Conservation (phyloP, 768 basidiomycete species). For the Baorangia bicolor region DNA sequence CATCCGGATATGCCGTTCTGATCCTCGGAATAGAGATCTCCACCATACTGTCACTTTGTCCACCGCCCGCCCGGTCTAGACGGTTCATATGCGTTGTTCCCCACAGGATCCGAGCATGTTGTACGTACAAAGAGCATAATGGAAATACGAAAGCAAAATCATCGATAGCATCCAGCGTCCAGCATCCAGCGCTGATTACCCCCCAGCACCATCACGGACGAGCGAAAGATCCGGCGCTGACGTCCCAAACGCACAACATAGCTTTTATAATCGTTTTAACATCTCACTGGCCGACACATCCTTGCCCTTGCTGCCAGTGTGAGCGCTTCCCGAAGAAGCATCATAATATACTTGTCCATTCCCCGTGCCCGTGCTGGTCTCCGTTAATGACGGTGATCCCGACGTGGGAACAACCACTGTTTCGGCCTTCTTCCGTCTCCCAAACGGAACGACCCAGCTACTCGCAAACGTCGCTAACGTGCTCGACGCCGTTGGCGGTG, state of each 20-base stretch:
- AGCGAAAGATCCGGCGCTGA: neutral
- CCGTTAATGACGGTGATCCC: conserved; percentile 2
- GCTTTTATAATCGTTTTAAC: conserved; percentile 27
- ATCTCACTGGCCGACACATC: conserved; percentile 42
- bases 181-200: neutral
- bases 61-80: too few relatives aligned
- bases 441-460: conserved; percentile 67
- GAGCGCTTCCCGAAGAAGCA: conserved; percentile 12
- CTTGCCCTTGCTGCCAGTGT: neutral
- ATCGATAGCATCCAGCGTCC: neutral
- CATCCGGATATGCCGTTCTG: too few relatives aligned
- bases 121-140: neutral
- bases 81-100: too few relatives aligned
- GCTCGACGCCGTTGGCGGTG: conserved; percentile 44
- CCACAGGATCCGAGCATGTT: too few relatives aligned
- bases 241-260: neutral
- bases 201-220: neutral
- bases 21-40: too few relatives aligned
- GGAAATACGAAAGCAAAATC: neutral
- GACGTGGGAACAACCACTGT: conserved; percentile 2
- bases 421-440: conserved; percentile 45
- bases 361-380: conserved; percentile 18
- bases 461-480: conserved; percentile 59
- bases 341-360: conserved; percentile 24
- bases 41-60: too few relatives aligned